Evolutionary conservation across 441 rosid species (phyloP), one percentile per base, ranked within the genome.

Genomic region (Capsella rubella): DNA sequence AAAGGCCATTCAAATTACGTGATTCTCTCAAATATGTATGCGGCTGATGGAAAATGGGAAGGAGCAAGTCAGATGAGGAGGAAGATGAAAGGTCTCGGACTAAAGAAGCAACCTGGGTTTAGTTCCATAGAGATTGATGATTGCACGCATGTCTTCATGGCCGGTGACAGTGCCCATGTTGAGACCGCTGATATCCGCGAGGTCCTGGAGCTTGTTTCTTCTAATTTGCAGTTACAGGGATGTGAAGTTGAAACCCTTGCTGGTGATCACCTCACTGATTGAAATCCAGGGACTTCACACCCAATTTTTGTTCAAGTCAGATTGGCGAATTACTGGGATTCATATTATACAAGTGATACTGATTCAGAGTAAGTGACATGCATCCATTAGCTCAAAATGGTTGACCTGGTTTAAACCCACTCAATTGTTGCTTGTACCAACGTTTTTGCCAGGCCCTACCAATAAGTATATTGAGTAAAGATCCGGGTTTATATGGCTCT

Each of bases 31-130:
- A 93, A 90, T 62, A 79, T 87, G 80, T 89, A 93, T 73, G 93
- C 95, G 0, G 91, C 89, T 34, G 83, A 62, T 59, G 87, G 93
- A 51, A 82, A 74, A 67, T 93, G 98, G 95, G 91, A 89, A 64
- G 89, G 88, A 55, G 88, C 91, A 0, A 82, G 88, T 72, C 84
- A 82, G 81, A 82, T 87, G 43, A 83, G 97, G 79, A 82, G 89
- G 71, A 77, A 15, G 65, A 93, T 87, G 98, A 93, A 90, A 54
- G 83, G 81, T 10, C 87, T 75, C 53, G 95, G 96, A 4, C 72
- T 93, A 78, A 87, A 77, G 70, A 93, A 89, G 80, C 86, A 65
- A 58, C 93, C 92, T 12, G 95, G 95, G 37, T 84, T 81, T 74
- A 90, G 93, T 71, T 86, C 93, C 5, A 70, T 90, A 59, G 98